phyloP scores from a whole-genome alignment of 2,329 filamentous ascomycete species.

The Penicillium psychrosexuale region DNA sequence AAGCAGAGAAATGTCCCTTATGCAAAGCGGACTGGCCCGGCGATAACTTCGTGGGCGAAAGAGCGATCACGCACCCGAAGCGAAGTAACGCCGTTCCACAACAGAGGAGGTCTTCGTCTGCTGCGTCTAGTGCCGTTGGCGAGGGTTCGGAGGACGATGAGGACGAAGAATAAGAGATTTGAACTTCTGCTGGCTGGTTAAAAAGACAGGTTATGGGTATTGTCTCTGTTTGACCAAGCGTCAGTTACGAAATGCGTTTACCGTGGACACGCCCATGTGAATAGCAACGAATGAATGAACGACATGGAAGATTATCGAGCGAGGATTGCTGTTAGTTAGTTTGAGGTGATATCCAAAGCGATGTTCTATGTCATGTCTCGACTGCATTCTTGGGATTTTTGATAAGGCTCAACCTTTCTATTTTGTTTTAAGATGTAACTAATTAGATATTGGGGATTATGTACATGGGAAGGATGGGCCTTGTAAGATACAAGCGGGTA shows the following conservation, averaged over 20 bases:
- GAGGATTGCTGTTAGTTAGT: not conserved
- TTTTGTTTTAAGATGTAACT: not conserved
- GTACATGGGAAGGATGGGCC: not conserved
- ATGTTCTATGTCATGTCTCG: not conserved
- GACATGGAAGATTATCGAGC: not conserved
- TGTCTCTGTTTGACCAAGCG: not conserved
- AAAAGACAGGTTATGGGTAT: not conserved
- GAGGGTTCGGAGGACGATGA: slow-evolving; percentile 2
- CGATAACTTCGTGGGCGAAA: slow-evolving; percentile 53
- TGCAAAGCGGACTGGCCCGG: slow-evolving; percentile 54
- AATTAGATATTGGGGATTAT: not conserved
- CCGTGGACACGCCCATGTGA: not conserved
- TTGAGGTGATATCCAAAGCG: not conserved
- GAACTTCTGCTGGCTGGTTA: not conserved
- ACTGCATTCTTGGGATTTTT: not conserved
- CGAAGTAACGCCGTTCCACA: slow-evolving; percentile 2
- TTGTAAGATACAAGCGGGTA: not conserved
- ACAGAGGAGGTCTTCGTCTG: not conserved
- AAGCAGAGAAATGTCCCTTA: slow-evolving; percentile 61
- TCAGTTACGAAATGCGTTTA: not conserved
- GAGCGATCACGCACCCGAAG: slow-evolving; percentile 33
- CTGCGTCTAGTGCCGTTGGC: not conserved
- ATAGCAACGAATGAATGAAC: not conserved
- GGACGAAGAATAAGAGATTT: not conserved
- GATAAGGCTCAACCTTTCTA: not conserved